Evolutionary conservation across 371 early-diverging fungal species (phyloP).

Genomic region (Actinomortierella ambigua): DNA sequence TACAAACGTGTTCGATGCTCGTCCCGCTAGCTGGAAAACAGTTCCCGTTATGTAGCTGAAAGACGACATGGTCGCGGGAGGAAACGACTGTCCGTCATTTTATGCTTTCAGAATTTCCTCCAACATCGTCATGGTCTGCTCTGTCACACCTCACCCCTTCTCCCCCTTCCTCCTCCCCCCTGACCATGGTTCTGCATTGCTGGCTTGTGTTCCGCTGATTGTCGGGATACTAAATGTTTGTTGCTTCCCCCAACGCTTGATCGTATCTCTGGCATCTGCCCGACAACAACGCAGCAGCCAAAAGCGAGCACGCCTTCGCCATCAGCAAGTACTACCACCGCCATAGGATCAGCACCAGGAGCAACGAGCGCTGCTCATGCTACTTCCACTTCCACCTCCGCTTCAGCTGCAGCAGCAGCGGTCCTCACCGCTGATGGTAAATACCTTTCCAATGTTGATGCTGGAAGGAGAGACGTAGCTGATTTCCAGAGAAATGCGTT

Average conservation of each 20-base stretch:
- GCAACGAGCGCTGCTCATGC: constrained; percentile 17
- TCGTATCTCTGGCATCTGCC: neutral
- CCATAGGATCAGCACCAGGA: neutral
- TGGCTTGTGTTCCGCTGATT: no score
- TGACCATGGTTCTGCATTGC: constrained; percentile 1
- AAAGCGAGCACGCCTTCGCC: neutral
- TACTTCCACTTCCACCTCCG: neutral
- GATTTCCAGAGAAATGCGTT: neutral
- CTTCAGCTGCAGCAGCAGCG: no score
- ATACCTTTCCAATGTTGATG: neutral
- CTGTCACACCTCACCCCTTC: neutral
- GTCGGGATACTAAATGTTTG: no score
- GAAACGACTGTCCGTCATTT: no score
- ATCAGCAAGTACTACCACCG: constrained; percentile 1
- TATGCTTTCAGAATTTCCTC: no score
- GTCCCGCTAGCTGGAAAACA: no score
- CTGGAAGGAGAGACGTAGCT: neutral
- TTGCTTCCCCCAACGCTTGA: neutral
- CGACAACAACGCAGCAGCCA: neutral
- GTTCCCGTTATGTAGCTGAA: no score
- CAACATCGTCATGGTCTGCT: no score
- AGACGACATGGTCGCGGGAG: no score
- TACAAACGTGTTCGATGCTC: no score
- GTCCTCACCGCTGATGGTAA: neutral
- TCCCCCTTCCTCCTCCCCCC: neutral